Evolutionary conservation across 1,284 basidiomycete species (phyloP).

Genomic region (Paramarasmius palmivorus): DNA sequence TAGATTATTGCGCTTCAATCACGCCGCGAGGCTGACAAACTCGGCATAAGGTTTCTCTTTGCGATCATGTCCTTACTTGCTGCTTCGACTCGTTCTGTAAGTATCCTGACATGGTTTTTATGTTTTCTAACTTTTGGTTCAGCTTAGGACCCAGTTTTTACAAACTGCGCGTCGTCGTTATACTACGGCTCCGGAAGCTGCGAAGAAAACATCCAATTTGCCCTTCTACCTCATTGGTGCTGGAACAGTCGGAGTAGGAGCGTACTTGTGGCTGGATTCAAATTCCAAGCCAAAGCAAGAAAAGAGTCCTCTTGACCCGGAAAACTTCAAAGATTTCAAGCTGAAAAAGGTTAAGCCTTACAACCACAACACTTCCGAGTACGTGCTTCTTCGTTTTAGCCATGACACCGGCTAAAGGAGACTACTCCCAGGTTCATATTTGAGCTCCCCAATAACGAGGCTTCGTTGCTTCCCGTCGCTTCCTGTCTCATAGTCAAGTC

Average conservation of each 20-base stretch:
- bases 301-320: constrained; percentile 71
- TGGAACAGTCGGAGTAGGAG: constrained; percentile 49
- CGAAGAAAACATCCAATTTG: constrained; percentile 47
- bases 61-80: constrained; percentile 47
- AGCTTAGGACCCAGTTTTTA: constrained; percentile 12
- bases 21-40: not conserved
- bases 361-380: constrained; percentile 89
- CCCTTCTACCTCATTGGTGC: constrained; percentile 50
- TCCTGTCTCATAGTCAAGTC: constrained; percentile 70
- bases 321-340: constrained; percentile 78
- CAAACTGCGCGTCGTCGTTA: constrained; percentile 30
- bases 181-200: constrained; percentile 44
- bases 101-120: no score
- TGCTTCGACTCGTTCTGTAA: constrained; percentile 39
- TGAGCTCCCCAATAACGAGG: constrained; percentile 80
- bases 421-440: constrained; percentile 69
- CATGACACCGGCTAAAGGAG: constrained; percentile 8
- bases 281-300: constrained; percentile 39
- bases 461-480: constrained; percentile 76
- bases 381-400: constrained; percentile 19
- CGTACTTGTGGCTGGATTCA: constrained; percentile 49
- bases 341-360: constrained; percentile 86
- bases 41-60: constrained; percentile 11
- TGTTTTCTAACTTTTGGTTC: constrained; percentile 5
- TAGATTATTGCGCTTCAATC: not conserved